Percentiles rank a stretch among this genome's conserved stretches.
phyloP scores from a whole-genome alignment of 2,329 filamentous ascomycete genomes.

The Exophiala xenobiotica region DNA sequence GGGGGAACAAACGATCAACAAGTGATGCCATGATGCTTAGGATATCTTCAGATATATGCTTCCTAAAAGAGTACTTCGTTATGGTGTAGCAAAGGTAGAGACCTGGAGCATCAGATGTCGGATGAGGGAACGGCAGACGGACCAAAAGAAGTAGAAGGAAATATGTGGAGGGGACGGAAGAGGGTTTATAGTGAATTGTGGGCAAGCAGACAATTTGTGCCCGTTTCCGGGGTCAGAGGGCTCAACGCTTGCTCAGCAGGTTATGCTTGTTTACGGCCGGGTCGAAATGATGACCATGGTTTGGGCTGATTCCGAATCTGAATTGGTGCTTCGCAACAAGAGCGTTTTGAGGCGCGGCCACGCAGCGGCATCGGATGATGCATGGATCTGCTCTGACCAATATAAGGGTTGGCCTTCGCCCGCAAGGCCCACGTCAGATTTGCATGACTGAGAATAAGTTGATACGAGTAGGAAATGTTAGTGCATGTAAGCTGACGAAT shows the following conservation, averaged over 20 bases:
- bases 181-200: slow-evolving; percentile 19
- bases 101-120: slow-evolving; percentile 7
- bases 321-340: slow-evolving; percentile 8
- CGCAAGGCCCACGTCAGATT: slow-evolving; percentile 11
- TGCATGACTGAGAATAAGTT: not conserved
- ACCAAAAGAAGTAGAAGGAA: slow-evolving; percentile 3
- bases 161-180: slow-evolving; percentile 15
- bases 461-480: slow-evolving; percentile 1
- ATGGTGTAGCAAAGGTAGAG: not conserved
- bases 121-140: slow-evolving; percentile 11
- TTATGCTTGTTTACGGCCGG: slow-evolving; percentile 19
- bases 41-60: not conserved
- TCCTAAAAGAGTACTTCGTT: not conserved
- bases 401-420: not conserved
- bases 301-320: slow-evolving; percentile 11
- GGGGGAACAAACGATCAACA: slow-evolving; percentile 21
- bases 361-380: slow-evolving; percentile 11
- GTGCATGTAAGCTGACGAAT: slow-evolving; percentile 23
- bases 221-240: not conserved
- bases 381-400: slow-evolving; percentile 8
- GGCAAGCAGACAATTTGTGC: not conserved
- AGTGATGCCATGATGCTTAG: slow-evolving; percentile 17
- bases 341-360: not conserved
- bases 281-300: not conserved
- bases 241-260: slow-evolving; percentile 1